Evolutionary conservation across 805 yeast species (phyloP).

Genomic region (Yamadazyma phyllophila): DNA sequence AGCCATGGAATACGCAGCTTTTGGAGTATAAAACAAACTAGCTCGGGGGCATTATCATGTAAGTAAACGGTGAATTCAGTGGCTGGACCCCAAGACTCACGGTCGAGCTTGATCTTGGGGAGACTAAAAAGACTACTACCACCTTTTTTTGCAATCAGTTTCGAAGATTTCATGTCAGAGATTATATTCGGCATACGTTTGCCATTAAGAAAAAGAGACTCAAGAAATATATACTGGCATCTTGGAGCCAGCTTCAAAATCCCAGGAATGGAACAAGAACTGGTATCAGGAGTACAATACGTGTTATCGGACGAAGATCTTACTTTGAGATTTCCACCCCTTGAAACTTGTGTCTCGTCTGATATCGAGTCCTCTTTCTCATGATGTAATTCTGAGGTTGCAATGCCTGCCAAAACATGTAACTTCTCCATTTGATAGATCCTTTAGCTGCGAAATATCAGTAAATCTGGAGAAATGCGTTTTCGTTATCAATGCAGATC

Average conservation of each 20-base stretch:
- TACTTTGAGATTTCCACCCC: no score
- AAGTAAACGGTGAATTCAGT: background rate
- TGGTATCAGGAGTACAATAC: no score
- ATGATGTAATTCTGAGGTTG: background rate
- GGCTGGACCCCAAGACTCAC: no score
- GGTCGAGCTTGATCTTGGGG: no score
- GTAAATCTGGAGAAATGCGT: background rate
- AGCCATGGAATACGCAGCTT: background rate
- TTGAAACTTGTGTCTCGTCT: background rate
- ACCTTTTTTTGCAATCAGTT: no score
- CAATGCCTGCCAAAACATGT: background rate
- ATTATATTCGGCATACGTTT: background rate
- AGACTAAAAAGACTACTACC: no score
- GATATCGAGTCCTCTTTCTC: background rate
- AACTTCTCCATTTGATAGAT: background rate
- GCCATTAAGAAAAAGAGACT: background rate
- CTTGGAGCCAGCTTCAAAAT: background rate
- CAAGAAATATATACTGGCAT: background rate
- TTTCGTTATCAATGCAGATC: background rate
- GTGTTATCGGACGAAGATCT: background rate
- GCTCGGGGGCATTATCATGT: background rate
- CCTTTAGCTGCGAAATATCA: slow-evolving; percentile 1
- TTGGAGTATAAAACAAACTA: background rate
- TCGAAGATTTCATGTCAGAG: background rate
- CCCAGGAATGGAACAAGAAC: no score